Base-by-base conservation (phyloP, 2,329 filamentous ascomycete species). In the Blumeria graminis region DNA sequence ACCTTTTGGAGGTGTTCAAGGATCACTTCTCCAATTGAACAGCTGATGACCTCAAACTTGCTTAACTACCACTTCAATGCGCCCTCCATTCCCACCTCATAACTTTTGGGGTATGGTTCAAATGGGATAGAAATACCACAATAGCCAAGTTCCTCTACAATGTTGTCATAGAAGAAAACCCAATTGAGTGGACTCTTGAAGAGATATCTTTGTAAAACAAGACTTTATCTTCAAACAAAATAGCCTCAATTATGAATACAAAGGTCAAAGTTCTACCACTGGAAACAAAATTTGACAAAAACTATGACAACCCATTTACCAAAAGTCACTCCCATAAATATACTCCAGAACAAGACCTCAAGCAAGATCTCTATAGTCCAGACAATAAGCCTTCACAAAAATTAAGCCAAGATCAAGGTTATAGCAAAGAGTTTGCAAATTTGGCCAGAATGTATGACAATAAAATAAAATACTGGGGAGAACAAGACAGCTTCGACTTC, bases 141-240 rank as follows among this genome's bases (percentile, higher is more conserved):
- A 32, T 51, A 18, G 18, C 46, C 22, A 13, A 34, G 22, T 51
- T 32, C 32, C 9, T 51, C 46, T 51, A 32, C n/a, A 18, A 51
- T 13, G 34, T 32, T 33, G 34, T 46, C 9, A 46, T 18, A 10
- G 43, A 46, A 16, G 16, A 46, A 18, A 18, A 46, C 16, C 43
- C 43, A 22, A 51, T 10, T 33, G 46, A 32, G 7, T 51, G 46
- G 46, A 14, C 10, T 11, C 46, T 18, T 33, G 1, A 51, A 5
- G 46, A 51, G 16, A 34, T 51, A 13, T 34, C 48, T 34, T 52
- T 16, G 32, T 52, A 28, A 35, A 34, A 52, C n/a, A 33, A 52
- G 32, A 52, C 48, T 52, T 52, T 52, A 13, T 35, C 28, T 52
- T 52, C 48, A n/a, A 35, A 52, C 32, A 52, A 35, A 52, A 35